Conservation (phyloP, 1,284 basidiomycete genomes). For the Phellopilus nigrolimitatus region DNA sequence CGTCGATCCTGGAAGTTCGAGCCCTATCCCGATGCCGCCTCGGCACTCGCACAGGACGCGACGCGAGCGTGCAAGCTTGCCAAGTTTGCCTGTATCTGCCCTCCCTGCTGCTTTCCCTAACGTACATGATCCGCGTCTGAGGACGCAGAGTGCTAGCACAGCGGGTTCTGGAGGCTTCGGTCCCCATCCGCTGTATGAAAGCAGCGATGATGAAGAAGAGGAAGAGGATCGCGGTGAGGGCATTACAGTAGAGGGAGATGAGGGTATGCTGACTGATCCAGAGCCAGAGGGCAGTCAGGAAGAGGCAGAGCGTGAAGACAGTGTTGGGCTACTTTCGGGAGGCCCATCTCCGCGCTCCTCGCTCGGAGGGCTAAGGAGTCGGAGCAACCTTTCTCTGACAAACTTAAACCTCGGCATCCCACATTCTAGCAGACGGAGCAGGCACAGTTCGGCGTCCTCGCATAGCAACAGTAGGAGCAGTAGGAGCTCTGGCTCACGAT, state of each 20-base stretch:
- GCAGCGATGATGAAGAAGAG: slow-evolving; percentile 32
- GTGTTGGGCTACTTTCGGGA: slow-evolving; percentile 55
- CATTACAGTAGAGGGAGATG: slow-evolving; percentile 25
- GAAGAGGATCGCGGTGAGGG: slow-evolving; percentile 37
- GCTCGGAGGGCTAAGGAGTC: slow-evolving; percentile 42
- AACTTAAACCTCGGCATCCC: slow-evolving; percentile 16
- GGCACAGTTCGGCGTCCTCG: slow-evolving; percentile 18
- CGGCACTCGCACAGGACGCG: slow-evolving; percentile 38
- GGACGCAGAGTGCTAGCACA: slow-evolving; percentile 16
- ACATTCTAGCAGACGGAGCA: slow-evolving; percentile 3
- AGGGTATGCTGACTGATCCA: slow-evolving; percentile 42
- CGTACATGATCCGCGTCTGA: slow-evolving; percentile 14
- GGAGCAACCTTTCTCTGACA: slow-evolving; percentile 21
- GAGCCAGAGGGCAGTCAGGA: slow-evolving; percentile 51
- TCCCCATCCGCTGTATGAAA: slow-evolving; percentile 27
- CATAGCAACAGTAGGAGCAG: neutral
- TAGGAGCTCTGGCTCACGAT: slow-evolving; percentile 5
- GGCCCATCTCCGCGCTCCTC: slow-evolving; percentile 55
- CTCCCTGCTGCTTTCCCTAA: slow-evolving; percentile 1
- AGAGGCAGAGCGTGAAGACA: slow-evolving; percentile 64
- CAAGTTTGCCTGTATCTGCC: slow-evolving; percentile 20
- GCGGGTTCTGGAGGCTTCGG: slow-evolving; percentile 7
- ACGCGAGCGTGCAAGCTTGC: slow-evolving; percentile 7
- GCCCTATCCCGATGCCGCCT: slow-evolving; percentile 66
- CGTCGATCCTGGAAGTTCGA: slow-evolving; percentile 29